Base-by-base conservation (phyloP, 495 filamentous ascomycete species). In the Tuber umbilicatum region DNA sequence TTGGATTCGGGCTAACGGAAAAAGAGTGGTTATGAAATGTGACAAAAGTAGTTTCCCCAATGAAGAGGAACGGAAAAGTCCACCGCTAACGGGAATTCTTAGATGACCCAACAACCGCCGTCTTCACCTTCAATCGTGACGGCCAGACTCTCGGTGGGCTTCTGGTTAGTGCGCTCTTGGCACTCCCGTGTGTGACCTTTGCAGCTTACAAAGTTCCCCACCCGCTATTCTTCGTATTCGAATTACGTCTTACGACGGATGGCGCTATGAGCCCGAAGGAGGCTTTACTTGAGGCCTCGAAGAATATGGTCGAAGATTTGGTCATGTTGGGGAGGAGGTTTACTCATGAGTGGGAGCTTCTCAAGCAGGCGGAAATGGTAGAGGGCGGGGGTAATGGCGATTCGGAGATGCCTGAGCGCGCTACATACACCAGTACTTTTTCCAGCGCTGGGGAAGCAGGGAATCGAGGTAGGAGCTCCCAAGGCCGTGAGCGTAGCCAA, bases 111-210 rank as follows among this genome's bases (percentile, higher is more conserved):
- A 87, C 94, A 86, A 87, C 89, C 77, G 90, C 93, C 23, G 90
- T 97, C 82, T 98, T 99, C 86, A 90, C 90, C 73, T 91, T 99
- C 85, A 89, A 92, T 83, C 97, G 97, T 83, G 95, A 99, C 82
- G 95, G 98, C 82, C 94, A 97, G 84, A 97, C 95, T 2, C 88
- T 99, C 68, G 94, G 89, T 71, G 97, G 97, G 81, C 86, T 98
- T 75, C 88, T 99, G 69, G 87, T 89, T 72, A 87, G 89, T 73
- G 91, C 92, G 74, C 91, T 98, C 70, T 87, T 92, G 80, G 89
- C 91, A 80, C 90, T 89, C 69, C 85, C 86, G 7, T 87, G 94
- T 80, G 92, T 98, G 72, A 82, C 88, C 73, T 94, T 97, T 85
- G 90, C 94, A 64, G 95, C 88, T 4, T 97, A 98, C 87, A 93